phyloP scores from a whole-genome alignment of 2,329 filamentous ascomycete species.

The Hymenotorrendiella dingleyae region DNA sequence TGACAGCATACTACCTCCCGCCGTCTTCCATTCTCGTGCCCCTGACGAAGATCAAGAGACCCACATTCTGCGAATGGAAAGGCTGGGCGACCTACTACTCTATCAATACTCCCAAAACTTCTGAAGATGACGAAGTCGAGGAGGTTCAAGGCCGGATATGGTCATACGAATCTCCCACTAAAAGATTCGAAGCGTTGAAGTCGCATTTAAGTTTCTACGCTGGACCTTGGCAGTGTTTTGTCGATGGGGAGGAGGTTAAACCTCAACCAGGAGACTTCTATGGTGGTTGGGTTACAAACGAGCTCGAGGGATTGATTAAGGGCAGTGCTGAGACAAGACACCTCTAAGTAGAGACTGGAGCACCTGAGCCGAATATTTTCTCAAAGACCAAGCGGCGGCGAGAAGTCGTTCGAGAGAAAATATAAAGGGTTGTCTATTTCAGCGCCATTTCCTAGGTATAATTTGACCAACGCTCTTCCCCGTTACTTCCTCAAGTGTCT shows the following conservation, averaged over 20 bases:
- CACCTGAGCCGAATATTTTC: no score
- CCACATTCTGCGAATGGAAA: conserved; percentile 55
- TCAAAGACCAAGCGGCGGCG: no score
- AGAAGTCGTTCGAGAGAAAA: no score
- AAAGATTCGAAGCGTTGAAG: conserved; percentile 45
- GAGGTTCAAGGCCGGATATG: conserved; percentile 48
- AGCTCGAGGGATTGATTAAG: conserved; percentile 48
- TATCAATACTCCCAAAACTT: conserved; percentile 30
- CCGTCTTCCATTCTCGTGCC: conserved; percentile 42
- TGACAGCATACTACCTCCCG: conserved; percentile 56
- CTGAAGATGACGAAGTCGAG: conserved; percentile 14
- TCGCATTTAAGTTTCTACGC: conserved; percentile 55
- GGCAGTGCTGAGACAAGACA: conserved; percentile 31
- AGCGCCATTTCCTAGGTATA: no score
- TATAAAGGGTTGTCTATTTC: no score
- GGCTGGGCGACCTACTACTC: conserved; percentile 53
- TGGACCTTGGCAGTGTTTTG: conserved; percentile 56
- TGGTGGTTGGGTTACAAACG: conserved; percentile 57
- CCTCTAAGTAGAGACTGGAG: conserved; percentile 4
- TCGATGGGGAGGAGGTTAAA: conserved; percentile 54
- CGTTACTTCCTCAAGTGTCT: no score
- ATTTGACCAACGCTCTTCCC: no score
- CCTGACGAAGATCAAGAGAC: conserved; percentile 39
- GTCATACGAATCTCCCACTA: conserved; percentile 51
- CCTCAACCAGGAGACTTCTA: conserved; percentile 58